A percentile compares a stretch with the other conserved stretches of the same genome.
phyloP scores from a whole-genome alignment of 345 rosid genomes.

The Eucalyptus cladocalyx region DNA sequence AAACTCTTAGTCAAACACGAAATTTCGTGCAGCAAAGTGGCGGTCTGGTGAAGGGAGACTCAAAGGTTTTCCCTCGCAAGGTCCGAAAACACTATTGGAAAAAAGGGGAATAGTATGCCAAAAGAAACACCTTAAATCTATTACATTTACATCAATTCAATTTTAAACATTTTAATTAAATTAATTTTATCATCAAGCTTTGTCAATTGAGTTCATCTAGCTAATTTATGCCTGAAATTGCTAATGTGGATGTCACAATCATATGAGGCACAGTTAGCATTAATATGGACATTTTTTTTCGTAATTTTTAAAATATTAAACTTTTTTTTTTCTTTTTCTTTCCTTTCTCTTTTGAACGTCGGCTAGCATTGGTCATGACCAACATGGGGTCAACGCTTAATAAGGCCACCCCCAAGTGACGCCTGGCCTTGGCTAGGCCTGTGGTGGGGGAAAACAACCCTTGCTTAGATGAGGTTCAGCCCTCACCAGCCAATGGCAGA shows the following conservation, averaged over 20 bases:
- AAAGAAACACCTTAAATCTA: too few species aligned
- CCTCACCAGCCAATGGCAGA: not conserved
- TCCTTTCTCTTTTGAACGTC: accelerated
- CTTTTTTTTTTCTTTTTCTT: too few species aligned
- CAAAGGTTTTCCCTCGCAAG: not conserved
- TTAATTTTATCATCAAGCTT: too few species aligned
- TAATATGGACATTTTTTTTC: too few species aligned
- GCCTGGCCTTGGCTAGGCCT: not conserved
- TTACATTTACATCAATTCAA: too few species aligned
- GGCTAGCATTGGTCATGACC: not conserved
- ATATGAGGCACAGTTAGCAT: accelerated
- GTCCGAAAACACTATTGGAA: not conserved
- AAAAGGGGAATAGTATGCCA: too few species aligned
- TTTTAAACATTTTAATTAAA: too few species aligned
- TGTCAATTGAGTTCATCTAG: not conserved
- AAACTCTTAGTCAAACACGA: not conserved
- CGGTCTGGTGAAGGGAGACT: not conserved
- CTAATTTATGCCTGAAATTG: accelerated
- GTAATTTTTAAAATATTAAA: too few species aligned
- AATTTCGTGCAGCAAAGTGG: not conserved
- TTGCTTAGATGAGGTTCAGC: not conserved
- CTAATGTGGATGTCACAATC: too few species aligned
- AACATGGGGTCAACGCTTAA: too few species aligned
- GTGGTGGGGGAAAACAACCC: not conserved
- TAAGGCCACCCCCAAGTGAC: too few species aligned